Percentiles rank a stretch among this genome's conserved stretches.
Evolutionary conservation across 2,329 filamentous ascomycete species (phyloP).

Genomic region (Botryosphaeria dothidea): DNA sequence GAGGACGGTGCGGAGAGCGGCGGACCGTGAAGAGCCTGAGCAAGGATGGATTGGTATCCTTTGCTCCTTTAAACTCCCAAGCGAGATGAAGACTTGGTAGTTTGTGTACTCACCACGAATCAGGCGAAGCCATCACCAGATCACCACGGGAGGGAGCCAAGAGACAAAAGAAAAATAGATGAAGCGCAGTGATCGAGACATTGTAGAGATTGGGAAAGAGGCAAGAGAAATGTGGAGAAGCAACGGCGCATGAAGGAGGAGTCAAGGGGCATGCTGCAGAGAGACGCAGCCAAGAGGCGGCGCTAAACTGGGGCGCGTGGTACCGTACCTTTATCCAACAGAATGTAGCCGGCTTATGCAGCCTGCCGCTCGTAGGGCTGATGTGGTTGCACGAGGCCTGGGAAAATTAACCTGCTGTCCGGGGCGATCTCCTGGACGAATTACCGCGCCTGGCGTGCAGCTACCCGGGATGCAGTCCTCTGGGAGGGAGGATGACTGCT

Average conservation of each 20-base stretch:
- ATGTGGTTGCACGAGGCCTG: neutral
- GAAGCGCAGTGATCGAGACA: neutral
- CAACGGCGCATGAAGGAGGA: neutral
- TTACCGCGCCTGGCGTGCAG: neutral
- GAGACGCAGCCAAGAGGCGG: neutral
- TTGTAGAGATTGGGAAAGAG: neutral
- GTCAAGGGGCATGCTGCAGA: neutral
- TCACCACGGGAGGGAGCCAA: neutral
- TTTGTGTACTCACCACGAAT: neutral
- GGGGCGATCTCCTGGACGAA: neutral
- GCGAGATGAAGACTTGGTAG: conserved; percentile 1
- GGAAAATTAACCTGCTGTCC: neutral
- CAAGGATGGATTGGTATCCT: neutral
- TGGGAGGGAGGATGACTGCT: conserved; percentile 5
- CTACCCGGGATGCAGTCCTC: neutral
- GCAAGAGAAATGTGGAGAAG: neutral
- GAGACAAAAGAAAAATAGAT: conserved; percentile 1
- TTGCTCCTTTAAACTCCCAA: conserved; percentile 5
- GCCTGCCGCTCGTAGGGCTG: conserved; percentile 10
- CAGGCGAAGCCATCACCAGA: conserved; percentile 6
- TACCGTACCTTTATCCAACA: neutral
- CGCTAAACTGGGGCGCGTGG: neutral
- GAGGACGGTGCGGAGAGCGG: neutral
- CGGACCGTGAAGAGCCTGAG: conserved; percentile 1
- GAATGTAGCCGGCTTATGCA: neutral